A percentile compares a stretch with the other conserved stretches of the same genome.
Conservation (phyloP, 2,329 filamentous ascomycete species). For the Pestalotiopsis sp. region DNA sequence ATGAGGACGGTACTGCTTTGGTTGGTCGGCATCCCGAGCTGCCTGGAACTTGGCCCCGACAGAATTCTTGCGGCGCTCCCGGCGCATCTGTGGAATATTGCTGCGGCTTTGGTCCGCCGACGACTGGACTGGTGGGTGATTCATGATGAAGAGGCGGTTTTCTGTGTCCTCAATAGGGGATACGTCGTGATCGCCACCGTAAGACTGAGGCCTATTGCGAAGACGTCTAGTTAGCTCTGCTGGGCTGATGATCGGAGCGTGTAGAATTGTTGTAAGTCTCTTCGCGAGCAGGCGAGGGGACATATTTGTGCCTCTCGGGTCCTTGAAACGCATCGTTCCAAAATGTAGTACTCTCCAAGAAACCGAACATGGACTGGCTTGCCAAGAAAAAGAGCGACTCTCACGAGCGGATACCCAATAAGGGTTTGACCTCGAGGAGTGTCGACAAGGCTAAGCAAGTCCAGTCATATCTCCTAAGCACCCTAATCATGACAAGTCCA, state of each 20-base stretch:
- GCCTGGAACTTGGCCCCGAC: conserved; percentile 42
- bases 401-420: background rate
- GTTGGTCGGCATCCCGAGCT: conserved; percentile 39
- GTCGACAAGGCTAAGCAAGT: background rate
- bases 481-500: background rate
- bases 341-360: conserved; percentile 3
- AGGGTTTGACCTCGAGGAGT: background rate
- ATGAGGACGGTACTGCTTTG: conserved; percentile 33
- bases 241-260: background rate
- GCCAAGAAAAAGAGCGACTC: background rate
- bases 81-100: conserved; percentile 56
- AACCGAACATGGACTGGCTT: background rate
- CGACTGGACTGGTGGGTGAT: conserved; percentile 24
- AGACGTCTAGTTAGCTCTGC: conserved; percentile 26
- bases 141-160: conserved; percentile 32
- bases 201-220: conserved; percentile 24
- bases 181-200: conserved; percentile 39
- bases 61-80: conserved; percentile 49
- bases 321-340: conserved; percentile 16
- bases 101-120: conserved; percentile 31
- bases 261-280: conserved; percentile 15
- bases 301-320: background rate
- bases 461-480: background rate
- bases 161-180: conserved; percentile 56
- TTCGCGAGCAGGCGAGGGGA: background rate